Conservation (phyloP, 768 basidiomycete species). For the Phaffia tasmanica region DNA sequence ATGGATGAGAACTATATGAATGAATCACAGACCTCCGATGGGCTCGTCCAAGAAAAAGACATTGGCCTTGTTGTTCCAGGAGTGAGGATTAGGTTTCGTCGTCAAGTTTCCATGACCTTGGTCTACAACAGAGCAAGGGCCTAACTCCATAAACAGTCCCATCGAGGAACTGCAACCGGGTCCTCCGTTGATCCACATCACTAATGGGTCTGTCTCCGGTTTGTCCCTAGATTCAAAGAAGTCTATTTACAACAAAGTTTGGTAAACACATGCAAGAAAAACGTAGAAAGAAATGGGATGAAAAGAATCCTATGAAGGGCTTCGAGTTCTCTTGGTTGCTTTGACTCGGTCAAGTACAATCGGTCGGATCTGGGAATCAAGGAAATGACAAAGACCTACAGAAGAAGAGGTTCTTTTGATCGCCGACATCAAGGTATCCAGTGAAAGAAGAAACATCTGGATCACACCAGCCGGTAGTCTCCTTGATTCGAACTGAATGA, state of each 20-base stretch:
- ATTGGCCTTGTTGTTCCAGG: constrained; percentile 40
- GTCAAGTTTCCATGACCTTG: constrained; percentile 13
- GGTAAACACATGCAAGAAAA: too few relatives aligned
- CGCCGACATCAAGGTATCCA: constrained; percentile 23
- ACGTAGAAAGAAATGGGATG: too few relatives aligned
- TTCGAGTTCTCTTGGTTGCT: too few relatives aligned
- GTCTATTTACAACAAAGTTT: constrained; percentile 30
- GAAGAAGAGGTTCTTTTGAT: constrained; percentile 24
- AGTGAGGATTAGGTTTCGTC: constrained; percentile 36
- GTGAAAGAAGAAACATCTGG: constrained; percentile 6
- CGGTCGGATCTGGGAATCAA: constrained; percentile 41
- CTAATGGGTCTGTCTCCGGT: constrained; percentile 35
- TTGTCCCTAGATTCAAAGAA: constrained; percentile 58
- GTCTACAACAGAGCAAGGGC: constrained; percentile 35
- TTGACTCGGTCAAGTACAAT: constrained; percentile 45
- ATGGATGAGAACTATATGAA: not conserved
- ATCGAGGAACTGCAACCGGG: constrained; percentile 51
- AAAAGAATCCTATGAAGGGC: too few relatives aligned
- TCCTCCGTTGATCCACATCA: constrained; percentile 45
- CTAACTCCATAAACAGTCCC: constrained; percentile 62
- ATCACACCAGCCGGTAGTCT: constrained; percentile 25
- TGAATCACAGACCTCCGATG: constrained; percentile 30
- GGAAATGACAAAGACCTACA: not conserved
- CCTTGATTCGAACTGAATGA: constrained; percentile 24
- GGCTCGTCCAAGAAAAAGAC: constrained; percentile 53